Evolutionary conservation across 2,329 filamentous ascomycete species (phyloP), one percentile per base, ranked within the genome.

Genomic region (Diplodia seriata): DNA sequence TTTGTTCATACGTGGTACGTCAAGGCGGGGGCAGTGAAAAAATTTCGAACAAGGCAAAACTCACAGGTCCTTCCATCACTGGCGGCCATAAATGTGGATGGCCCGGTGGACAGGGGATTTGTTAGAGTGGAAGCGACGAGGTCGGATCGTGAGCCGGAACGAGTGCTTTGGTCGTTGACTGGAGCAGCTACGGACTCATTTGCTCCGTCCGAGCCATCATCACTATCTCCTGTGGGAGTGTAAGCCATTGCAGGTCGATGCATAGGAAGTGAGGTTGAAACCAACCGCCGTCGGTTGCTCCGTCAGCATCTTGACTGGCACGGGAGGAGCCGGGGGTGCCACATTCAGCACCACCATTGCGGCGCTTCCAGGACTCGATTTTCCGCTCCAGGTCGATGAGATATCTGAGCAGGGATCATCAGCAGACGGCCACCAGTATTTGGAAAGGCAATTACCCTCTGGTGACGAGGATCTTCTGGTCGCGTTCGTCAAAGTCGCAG

Each of bases 401-500:
- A 38, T 76, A 75, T n/a, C 74, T 76, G 57, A 31, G 15, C 7
- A 15, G 2, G n/a, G 6, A 23, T 14, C 40, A 11, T 18, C 23
- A 20, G 51, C 62, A 18, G 23, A 57, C 61, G 29, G 36, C 26
- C 1, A 23, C 23, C 23, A 23, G 23, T 23, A 23, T 23, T 23
- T 9, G 8, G 4, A 40, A 26, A 43, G 23, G 18, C 18, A 20
- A 31, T 55, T 70, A 75, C 74, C 74, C 74, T 71, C 75, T 70
- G 4, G 62, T 74, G 0, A 75, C 73, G 20, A 75, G 62, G n/a
- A 76, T 61, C 36, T 76, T 76, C n/a, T 73, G 74, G n/a, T 76
- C 74, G 62, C 74, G 69, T n/a, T 76, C 74, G 61, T 76, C 72
- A 38, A 76, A 76, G 9, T 73, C 70, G 61, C 74, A 76, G 20